Conservation (phyloP, 306 rosid species). For the Vigna hirtella region DNA sequence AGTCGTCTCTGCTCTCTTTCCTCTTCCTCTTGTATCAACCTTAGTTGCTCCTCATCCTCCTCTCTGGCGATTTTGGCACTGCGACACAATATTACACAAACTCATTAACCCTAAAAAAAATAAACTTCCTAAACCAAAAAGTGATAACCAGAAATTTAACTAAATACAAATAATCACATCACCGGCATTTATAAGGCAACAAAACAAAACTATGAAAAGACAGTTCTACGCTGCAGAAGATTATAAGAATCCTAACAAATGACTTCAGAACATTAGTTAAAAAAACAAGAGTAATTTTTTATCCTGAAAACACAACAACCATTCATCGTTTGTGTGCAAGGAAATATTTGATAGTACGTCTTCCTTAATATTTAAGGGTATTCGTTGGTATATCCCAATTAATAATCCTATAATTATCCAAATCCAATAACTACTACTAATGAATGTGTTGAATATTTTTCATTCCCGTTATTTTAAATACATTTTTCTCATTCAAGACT, state of each 20-base stretch:
- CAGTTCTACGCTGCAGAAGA: neutral
- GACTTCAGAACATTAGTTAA: neutral
- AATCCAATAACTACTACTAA: too few species aligned
- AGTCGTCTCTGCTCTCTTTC: slow-evolving; percentile 50
- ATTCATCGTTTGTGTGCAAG: neutral
- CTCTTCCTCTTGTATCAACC: slow-evolving; percentile 64
- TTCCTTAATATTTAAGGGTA: neutral
- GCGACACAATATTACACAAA: slow-evolving; percentile 29
- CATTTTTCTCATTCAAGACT: too few species aligned
- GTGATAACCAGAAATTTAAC: neutral
- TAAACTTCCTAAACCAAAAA: neutral
- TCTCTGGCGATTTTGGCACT: slow-evolving; percentile 58
- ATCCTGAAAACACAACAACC: neutral
- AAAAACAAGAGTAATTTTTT: neutral
- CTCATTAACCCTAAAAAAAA: neutral
- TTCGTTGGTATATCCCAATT: neutral
- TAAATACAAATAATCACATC: too few species aligned
- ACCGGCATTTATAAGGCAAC: too few species aligned
- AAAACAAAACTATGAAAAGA: neutral
- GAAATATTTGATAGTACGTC: neutral
- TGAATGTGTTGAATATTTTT: too few species aligned
- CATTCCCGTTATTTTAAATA: too few species aligned
- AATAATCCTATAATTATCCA: too few species aligned
- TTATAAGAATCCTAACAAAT: neutral
- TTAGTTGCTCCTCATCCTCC: slow-evolving; percentile 77